These are phyloP conservation scores for Calycina herbarum DNA, from an alignment of 2,329 filamentous ascomycete genomes.

Conservation along the genomic window DNA sequence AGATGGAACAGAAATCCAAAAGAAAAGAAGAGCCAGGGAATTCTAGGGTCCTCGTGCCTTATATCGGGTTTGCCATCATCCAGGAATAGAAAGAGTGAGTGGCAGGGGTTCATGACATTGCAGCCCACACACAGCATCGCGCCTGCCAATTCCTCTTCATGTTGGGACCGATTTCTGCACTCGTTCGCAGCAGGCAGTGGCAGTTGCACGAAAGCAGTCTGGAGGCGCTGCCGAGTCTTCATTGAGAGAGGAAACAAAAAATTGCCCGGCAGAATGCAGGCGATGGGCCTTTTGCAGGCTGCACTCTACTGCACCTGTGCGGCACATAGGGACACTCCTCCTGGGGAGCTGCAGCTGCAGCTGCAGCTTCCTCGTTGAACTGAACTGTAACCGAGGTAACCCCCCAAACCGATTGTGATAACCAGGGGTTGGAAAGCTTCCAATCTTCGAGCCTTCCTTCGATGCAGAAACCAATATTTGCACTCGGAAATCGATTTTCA, in stretches of 20 bases:
- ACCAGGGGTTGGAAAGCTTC: neutral
- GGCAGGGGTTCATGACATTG: neutral
- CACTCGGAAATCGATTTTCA: too few relatives aligned
- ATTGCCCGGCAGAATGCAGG: neutral
- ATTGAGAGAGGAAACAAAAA: neutral
- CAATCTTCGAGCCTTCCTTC: neutral
- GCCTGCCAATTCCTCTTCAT: neutral
- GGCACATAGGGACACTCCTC: neutral
- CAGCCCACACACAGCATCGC: neutral
- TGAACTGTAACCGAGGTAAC: neutral
- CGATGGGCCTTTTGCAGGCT: neutral
- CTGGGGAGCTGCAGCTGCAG: neutral
- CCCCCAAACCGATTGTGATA: neutral
- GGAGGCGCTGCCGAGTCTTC: neutral
- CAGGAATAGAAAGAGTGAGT: neutral
- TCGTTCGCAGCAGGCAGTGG: neutral
- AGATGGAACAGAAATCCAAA: neutral
- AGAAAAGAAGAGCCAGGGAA: neutral
- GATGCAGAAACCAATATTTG: too few relatives aligned
- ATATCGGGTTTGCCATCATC: neutral
- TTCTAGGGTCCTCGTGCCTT: neutral
- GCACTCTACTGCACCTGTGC: neutral
- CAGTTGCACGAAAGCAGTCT: neutral
- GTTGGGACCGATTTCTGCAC: neutral
- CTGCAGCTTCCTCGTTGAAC: neutral